Percentiles rank a stretch among this genome's conserved stretches.
Conservation (phyloP, 2,329 filamentous ascomycete genomes). For the Triangularia setosa region DNA sequence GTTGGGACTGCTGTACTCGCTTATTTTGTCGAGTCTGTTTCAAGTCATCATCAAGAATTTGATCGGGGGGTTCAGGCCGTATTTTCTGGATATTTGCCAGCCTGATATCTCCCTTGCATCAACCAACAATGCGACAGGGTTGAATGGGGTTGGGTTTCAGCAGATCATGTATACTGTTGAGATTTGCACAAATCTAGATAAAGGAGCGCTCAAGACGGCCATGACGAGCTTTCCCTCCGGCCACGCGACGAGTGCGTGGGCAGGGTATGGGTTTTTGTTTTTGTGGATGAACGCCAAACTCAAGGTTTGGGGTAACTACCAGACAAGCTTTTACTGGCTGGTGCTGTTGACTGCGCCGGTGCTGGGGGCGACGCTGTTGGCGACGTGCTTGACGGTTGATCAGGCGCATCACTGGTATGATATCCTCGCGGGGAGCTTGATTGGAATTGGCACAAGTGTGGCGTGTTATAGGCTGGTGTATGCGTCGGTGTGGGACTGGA, state of each 20-base stretch:
- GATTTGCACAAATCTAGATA: conserved; percentile 55
- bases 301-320: conserved; percentile 65
- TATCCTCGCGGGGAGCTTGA: conserved; percentile 56
- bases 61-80: conserved; percentile 68
- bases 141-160: conserved; percentile 48
- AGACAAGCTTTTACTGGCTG: conserved; percentile 65
- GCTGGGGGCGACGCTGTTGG: conserved; percentile 56
- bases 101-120: conserved; percentile 47
- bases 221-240: conserved; percentile 66
- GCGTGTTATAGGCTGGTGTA: conserved; percentile 63
- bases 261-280: conserved; percentile 60
- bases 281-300: conserved; percentile 70
- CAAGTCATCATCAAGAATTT: conserved; percentile 74
- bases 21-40: conserved; percentile 69
- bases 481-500: conserved; percentile 63
- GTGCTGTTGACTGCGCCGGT: conserved; percentile 55
- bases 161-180: conserved; percentile 61
- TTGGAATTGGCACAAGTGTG: conserved; percentile 59
- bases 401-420: conserved; percentile 70
- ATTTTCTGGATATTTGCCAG: conserved; percentile 64
- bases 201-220: conserved; percentile 53
- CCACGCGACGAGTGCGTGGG: conserved; percentile 62
- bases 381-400: conserved; percentile 59
- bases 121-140: conserved; percentile 38
- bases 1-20: conserved; percentile 64